Conservation (phyloP, 2,329 filamentous ascomycete genomes). For the Ophiostoma ips region DNA sequence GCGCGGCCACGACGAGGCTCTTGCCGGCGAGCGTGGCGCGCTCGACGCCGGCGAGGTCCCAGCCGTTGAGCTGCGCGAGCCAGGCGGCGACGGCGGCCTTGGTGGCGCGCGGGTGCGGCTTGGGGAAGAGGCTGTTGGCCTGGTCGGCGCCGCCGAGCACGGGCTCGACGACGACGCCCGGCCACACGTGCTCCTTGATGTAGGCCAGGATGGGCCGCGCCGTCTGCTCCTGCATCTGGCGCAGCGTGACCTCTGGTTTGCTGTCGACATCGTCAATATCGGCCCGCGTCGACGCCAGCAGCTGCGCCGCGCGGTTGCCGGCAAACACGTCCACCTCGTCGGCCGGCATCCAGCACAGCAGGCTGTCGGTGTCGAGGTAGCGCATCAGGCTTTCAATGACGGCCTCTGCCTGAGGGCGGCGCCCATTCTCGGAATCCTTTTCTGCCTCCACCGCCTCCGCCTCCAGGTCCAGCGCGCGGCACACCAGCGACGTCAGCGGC, state of each 20-base stretch:
- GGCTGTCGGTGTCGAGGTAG: constrained; percentile 82
- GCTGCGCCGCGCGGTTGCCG: neutral
- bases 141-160: constrained; percentile 65
- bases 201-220: constrained; percentile 59
- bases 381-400: constrained; percentile 60
- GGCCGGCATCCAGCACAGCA: constrained; percentile 72
- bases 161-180: constrained; percentile 62
- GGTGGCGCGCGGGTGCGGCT: constrained; percentile 59
- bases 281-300: constrained; percentile 15
- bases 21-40: constrained; percentile 74
- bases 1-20: constrained; percentile 62
- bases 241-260: constrained; percentile 32
- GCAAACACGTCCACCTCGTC: constrained; percentile 27
- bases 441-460: constrained; percentile 32
- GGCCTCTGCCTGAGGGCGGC: constrained; percentile 35
- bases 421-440: neutral
- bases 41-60: constrained; percentile 79
- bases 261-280: neutral
- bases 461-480: constrained; percentile 70
- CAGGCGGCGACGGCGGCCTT: constrained; percentile 64
- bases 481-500: constrained; percentile 72
- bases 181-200: constrained; percentile 64
- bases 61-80: constrained; percentile 57
- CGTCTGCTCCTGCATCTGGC: constrained; percentile 56
- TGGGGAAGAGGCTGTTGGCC: constrained; percentile 52